Percentiles rank a stretch among this genome's conserved stretches.
Conservation (phyloP, 768 basidiomycete genomes). For the Macrocybe gigantea region DNA sequence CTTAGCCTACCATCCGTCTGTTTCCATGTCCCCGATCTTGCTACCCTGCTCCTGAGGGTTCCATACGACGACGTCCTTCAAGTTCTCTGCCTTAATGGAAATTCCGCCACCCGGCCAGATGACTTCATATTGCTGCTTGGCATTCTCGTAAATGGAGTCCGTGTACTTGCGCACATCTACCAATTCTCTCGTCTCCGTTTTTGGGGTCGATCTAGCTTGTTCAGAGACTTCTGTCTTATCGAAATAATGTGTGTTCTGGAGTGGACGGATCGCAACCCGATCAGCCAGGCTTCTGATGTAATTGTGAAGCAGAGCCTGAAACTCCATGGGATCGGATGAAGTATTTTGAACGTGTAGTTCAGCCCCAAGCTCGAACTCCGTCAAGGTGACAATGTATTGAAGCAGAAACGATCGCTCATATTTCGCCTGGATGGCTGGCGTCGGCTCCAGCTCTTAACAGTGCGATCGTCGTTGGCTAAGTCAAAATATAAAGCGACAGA, state of each 20-base stretch:
- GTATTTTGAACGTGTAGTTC: slow-evolving; percentile 79
- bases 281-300: slow-evolving; percentile 71
- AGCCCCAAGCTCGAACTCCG: slow-evolving; percentile 67
- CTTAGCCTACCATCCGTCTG: slow-evolving; percentile 68
- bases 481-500: neutral
- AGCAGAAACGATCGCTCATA: slow-evolving; percentile 70
- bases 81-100: slow-evolving; percentile 41
- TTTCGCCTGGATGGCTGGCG: slow-evolving; percentile 43
- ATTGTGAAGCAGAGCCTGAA: slow-evolving; percentile 91
- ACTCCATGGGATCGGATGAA: slow-evolving; percentile 56
- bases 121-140: slow-evolving; percentile 48
- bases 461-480: slow-evolving; percentile 1
- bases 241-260: slow-evolving; percentile 60
- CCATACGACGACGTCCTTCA: slow-evolving; percentile 90
- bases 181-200: slow-evolving; percentile 50
- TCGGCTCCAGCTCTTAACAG: slow-evolving; percentile 56
- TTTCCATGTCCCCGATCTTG: slow-evolving; percentile 87
- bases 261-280: slow-evolving; percentile 53
- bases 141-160: slow-evolving; percentile 74
- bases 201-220: slow-evolving; percentile 40
- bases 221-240: slow-evolving; percentile 74
- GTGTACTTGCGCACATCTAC: slow-evolving; percentile 68
- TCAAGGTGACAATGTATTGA: slow-evolving; percentile 75
- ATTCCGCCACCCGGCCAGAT: slow-evolving; percentile 55
- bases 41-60: slow-evolving; percentile 78